phyloP scores from a whole-genome alignment of 2,329 filamentous ascomycete genomes.

The Fusarium nisikadoi region DNA sequence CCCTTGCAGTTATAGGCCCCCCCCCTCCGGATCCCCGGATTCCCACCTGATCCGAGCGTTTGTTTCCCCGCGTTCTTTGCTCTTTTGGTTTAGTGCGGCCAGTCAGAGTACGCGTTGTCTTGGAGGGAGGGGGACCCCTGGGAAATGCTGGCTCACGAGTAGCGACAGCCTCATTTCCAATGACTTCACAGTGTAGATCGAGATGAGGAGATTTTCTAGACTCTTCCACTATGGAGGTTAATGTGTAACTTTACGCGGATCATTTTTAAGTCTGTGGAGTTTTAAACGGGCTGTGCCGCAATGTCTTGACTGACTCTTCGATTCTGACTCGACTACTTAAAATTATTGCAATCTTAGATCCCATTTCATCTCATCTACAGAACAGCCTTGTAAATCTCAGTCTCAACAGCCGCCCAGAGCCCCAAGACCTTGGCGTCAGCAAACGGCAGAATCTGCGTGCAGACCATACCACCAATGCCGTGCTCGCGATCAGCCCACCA shows the following conservation, averaged over 20 bases:
- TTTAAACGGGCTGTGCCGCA: background rate
- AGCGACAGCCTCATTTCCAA: background rate
- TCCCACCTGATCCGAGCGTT: conserved; percentile 6
- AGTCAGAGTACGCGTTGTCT: background rate
- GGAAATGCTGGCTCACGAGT: background rate
- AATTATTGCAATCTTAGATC: background rate
- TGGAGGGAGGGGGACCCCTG: background rate
- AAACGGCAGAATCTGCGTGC: conserved; percentile 63
- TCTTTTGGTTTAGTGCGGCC: conserved; percentile 4
- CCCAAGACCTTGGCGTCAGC: conserved; percentile 54
- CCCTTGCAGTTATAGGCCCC: background rate
- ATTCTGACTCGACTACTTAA: background rate
- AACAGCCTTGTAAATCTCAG: conserved; percentile 50
- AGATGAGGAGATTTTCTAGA: background rate
- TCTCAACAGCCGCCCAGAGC: conserved; percentile 54
- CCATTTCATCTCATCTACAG: background rate
- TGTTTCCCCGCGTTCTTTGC: conserved; percentile 23
- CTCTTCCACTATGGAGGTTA: background rate
- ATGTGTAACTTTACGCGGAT: background rate
- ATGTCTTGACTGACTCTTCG: background rate
- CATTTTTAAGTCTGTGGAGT: background rate
- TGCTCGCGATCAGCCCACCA: conserved; percentile 73
- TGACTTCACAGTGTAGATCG: background rate
- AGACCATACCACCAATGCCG: conserved; percentile 64
- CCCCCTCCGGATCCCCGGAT: conserved; percentile 23